Base-by-base conservation (phyloP, 768 basidiomycete species). In the Steccherinum ochraceum region DNA sequence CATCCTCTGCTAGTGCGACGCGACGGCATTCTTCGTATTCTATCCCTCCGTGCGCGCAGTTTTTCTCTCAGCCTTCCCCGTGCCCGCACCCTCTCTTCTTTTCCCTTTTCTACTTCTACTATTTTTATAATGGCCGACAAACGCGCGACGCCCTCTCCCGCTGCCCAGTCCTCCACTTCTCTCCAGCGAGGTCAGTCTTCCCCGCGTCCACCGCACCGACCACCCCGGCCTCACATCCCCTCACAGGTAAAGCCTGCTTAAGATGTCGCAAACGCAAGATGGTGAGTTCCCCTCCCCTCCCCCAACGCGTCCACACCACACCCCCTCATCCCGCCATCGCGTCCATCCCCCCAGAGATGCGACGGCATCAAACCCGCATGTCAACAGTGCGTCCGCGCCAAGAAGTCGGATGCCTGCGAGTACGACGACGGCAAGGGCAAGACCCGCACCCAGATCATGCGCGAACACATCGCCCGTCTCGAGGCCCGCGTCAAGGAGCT, bases 381-480 rank as follows among this genome's bases (percentile, higher is more conserved):
- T 55, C 84, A 85, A 55, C 88, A 90, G 61, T 90, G 88, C 61
- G 70, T 72, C 24, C 81, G 84, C 48, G 86, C 86, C 40, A 89
- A 89, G 75, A 89, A 88, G 63, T 71, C 70, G 46, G 84, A 88
- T 2, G 71, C 64, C 11, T 90, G 88, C 66, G 84, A 86, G 60
- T 90, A 89, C 63, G 88, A 90, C 58, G 88, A 90, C 66, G 88
- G 88, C 21, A 87, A 84, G 70, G 84, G 85, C 45, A 89, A 89
- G 71, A 89, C 86, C 42, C 76, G 86, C 54, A 89, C 88, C 0
- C 87, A 89, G 60, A 64, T 89, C 46, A 76, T 90, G 51, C 81
- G 86, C 51, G 88, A 90, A 63, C 85, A 83, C 60, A 86, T 90
- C 56, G 72, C 74, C 41, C 80, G 80, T 35, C 80, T 89, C 50